These are phyloP conservation scores for Tagetes patula DNA, from an alignment of 129 eudicot genomes.

Conservation along the genomic window DNA sequence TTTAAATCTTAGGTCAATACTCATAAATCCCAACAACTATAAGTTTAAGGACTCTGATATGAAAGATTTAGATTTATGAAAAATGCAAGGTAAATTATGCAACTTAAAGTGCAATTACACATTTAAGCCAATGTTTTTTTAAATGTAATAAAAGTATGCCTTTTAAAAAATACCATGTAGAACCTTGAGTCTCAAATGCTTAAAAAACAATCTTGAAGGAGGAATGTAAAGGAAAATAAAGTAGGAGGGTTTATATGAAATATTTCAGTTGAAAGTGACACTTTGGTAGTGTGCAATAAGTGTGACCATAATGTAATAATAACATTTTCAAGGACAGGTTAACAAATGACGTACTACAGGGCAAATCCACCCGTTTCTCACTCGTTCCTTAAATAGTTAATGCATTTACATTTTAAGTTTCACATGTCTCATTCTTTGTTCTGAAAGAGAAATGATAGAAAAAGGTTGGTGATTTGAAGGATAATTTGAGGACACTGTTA, in stretches of 20 bases:
- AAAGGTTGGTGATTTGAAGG: not conserved
- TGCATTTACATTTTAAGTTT: not conserved
- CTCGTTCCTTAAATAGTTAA: not conserved
- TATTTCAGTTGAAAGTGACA: not conserved
- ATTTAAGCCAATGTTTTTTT: no score
- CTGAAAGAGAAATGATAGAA: not conserved
- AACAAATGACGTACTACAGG: not conserved
- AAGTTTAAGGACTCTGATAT: no score
- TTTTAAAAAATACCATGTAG: no score
- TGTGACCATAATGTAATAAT: not conserved
- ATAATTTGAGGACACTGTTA: no score
- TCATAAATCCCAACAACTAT: no score
- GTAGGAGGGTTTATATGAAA: not conserved
- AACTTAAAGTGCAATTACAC: no score
- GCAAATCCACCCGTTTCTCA: not conserved
- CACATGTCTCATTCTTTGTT: not conserved
- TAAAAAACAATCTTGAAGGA: not conserved
- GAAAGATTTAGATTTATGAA: no score
- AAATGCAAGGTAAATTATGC: no score
- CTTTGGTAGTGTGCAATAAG: not conserved
- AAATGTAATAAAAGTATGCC: no score
- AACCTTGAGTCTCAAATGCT: no score
- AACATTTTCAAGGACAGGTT: constrained; percentile 1
- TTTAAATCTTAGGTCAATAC: no score
- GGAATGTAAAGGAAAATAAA: not conserved